phyloP scores from a whole-genome alignment of 257 asterid genomes.

The Jaltomata sinuosa region DNA sequence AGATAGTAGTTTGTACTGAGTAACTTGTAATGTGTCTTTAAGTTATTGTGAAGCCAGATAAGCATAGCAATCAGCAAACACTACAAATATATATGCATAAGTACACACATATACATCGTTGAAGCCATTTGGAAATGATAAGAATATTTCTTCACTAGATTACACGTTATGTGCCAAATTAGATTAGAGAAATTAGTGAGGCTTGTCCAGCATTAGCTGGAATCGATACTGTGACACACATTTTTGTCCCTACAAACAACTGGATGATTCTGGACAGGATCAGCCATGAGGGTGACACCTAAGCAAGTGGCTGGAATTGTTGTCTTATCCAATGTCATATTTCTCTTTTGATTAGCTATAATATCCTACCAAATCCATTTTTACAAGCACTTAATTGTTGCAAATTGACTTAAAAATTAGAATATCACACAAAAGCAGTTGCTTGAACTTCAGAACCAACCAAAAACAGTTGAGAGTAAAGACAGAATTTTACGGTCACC shows the following conservation, averaged over 20 bases:
- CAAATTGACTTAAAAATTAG: not conserved
- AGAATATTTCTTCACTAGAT: not conserved
- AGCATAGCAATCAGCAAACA: not conserved
- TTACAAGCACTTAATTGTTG: not conserved
- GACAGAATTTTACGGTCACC: not conserved
- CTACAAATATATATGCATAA: not conserved
- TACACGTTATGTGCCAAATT: not conserved
- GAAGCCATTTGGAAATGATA: not conserved
- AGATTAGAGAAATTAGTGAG: not conserved
- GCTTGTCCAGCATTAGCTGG: not conserved
- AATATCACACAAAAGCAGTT: not conserved
- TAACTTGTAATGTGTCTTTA: not conserved
- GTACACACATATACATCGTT: not conserved
- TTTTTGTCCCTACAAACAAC: not conserved
- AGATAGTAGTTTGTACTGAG: not conserved
- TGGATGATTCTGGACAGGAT: not conserved
- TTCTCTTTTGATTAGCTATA: not conserved
- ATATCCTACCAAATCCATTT: not conserved
- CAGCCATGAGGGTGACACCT: not conserved
- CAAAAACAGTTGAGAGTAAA: not conserved
- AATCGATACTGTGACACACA: not conserved
- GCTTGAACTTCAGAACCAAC: not conserved
- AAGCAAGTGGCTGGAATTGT: not conserved
- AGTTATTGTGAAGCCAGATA: not conserved
- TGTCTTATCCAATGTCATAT: not conserved